These are phyloP conservation scores for Colletotrichum sp. DNA, from an alignment of 2,329 filamentous ascomycete genomes.

Conservation along the genomic window DNA sequence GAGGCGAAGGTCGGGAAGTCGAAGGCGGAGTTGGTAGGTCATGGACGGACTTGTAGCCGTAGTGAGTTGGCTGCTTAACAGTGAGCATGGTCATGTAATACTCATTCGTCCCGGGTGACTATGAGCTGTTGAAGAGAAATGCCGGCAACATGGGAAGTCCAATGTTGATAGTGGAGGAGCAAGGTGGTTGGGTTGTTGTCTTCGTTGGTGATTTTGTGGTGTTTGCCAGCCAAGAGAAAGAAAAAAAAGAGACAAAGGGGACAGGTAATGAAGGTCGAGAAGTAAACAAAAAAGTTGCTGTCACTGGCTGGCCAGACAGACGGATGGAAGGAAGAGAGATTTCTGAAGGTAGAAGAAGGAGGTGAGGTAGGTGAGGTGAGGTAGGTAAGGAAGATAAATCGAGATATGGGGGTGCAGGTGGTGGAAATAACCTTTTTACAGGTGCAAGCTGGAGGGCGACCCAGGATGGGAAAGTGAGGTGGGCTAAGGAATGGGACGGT, in stretches of 20 bases:
- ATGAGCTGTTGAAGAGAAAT: background rate
- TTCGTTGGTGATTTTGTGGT: background rate
- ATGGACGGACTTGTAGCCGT: constrained; percentile 67
- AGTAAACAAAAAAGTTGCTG: constrained; percentile 21
- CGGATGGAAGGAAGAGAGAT: constrained; percentile 18
- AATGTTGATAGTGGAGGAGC: background rate
- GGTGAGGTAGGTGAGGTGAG: constrained; percentile 5
- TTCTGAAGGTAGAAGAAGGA: constrained; percentile 2
- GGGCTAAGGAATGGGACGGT: background rate
- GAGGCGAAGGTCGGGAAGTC: constrained; percentile 60
- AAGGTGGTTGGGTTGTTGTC: background rate
- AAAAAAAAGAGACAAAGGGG: constrained; percentile 9
- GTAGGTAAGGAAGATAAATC: background rate
- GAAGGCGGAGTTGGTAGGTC: constrained; percentile 64
- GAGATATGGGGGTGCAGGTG: constrained; percentile 22
- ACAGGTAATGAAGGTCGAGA: constrained; percentile 24
- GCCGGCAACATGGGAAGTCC: constrained; percentile 5
- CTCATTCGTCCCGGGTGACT: constrained; percentile 17
- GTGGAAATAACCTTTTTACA: constrained; percentile 42
- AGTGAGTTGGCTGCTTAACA: constrained; percentile 62
- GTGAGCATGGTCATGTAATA: constrained; percentile 61
- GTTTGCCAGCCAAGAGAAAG: background rate
- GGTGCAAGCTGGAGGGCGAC: constrained; percentile 40
- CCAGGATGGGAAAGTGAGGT: constrained; percentile 31
- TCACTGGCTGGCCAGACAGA: constrained; percentile 19